phyloP scores from a whole-genome alignment of 352 stramenopile genomes.

The Phytophthora capsici region DNA sequence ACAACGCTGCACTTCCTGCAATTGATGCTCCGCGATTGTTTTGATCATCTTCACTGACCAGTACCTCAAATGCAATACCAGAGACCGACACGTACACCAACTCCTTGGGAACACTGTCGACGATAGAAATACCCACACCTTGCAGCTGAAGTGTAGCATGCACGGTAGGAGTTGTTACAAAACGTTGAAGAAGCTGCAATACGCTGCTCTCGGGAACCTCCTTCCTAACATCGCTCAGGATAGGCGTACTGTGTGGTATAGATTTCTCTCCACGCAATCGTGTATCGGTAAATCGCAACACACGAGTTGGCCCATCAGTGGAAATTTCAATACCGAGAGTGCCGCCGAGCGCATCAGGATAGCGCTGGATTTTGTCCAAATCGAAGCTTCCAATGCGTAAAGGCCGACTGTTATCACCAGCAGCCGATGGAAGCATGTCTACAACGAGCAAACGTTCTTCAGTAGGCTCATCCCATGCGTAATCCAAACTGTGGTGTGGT shows the following conservation, averaged over 20 bases:
- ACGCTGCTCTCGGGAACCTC: slow-evolving; percentile 30
- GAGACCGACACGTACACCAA: slow-evolving; percentile 81
- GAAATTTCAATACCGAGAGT: slow-evolving; percentile 84
- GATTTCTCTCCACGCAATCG: slow-evolving; percentile 61
- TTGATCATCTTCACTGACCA: slow-evolving; percentile 55
- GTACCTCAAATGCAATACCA: slow-evolving; percentile 66
- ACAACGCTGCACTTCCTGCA: slow-evolving; percentile 42
- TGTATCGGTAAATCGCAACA: slow-evolving; percentile 86
- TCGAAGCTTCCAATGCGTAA: slow-evolving; percentile 84
- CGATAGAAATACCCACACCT: slow-evolving; percentile 78
- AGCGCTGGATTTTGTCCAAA: slow-evolving; percentile 83
- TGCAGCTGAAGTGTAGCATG: slow-evolving; percentile 65
- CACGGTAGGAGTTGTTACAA: slow-evolving; percentile 59
- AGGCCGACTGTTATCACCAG: slow-evolving; percentile 86
- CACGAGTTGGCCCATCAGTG: slow-evolving; percentile 87
- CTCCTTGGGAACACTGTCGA: slow-evolving; percentile 78
- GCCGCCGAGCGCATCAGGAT: slow-evolving; percentile 75
- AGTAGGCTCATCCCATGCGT: slow-evolving; percentile 89
- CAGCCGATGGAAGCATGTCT: slow-evolving; percentile 88
- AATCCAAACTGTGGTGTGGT: slow-evolving; percentile 87
- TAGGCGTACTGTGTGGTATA: slow-evolving; percentile 31
- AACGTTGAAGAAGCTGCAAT: slow-evolving; percentile 50
- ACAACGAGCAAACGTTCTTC: slow-evolving; percentile 82
- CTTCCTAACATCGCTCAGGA: slow-evolving; percentile 37
- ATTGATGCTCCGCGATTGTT: slow-evolving; percentile 48